Base-by-base conservation (phyloP, 768 basidiomycete genomes). In the Termitomyces bulborhizus region DNA sequence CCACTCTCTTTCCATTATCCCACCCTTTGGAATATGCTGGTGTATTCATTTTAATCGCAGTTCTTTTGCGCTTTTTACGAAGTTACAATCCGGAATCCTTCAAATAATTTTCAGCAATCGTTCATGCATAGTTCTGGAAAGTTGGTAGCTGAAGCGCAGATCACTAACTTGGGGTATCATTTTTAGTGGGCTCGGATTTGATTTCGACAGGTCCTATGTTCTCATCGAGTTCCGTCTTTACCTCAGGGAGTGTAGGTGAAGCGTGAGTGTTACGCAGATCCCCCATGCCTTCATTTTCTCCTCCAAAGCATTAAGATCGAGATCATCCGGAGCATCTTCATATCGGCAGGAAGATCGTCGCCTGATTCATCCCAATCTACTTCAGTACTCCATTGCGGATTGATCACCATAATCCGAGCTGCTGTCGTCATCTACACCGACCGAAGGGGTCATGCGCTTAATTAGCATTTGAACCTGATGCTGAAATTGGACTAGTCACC, bases 51-150 rank as follows among this genome's bases (percentile, higher is more conserved):
- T 47, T 46, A 15, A 57, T 34, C 9, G 27, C 32, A 37, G n/a
- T 21, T 7, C 45, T n/a, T 18, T 51, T 56, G 9, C 7, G 42
- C 18, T 7, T 49, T 40, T 32, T 39, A 8, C 27, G 12, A 6
- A 57, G 29, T 39, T 53, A 50, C 4, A 39, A 16, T 3, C 51
- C 51, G 1, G 12, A 7, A 21, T 57, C 51, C 27, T 49, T 57
- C 15, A 57, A 8, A 26, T 53, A 53, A 4, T 37, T 44, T 27
- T 57, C 51, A 3, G 51, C 52, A 13, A 57, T 49, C 24, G 51
- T 49, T 52, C 52, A 37, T 21, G 56, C 56, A 11, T 57, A 53
- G 27, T 53, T 34, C 16, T 42, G 40, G 41, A 56, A 57, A 15
- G 56, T 53, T 6, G 42, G 41, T 16, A 53, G 41, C 27, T 57